Evolutionary conservation across 1,284 basidiomycete species (phyloP).

Genomic region (Coniferiporia weirii): DNA sequence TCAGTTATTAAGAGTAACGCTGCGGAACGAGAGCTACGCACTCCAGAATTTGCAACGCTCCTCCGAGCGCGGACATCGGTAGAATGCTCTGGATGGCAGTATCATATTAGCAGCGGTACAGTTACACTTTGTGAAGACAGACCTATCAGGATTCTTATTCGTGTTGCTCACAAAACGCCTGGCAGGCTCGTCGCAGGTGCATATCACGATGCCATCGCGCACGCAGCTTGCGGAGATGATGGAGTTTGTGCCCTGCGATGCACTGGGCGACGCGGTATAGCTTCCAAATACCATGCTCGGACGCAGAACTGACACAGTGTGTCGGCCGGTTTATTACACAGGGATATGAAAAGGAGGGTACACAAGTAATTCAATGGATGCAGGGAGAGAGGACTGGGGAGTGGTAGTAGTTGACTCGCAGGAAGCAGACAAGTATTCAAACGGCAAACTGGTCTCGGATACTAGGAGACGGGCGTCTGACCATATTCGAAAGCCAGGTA

Average conservation of each 20-base stretch:
- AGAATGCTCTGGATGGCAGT: constrained; percentile 7
- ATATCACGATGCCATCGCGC: background rate
- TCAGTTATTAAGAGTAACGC: background rate
- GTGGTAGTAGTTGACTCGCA: too few species aligned
- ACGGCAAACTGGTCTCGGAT: too few species aligned
- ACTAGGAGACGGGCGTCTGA: too few species aligned
- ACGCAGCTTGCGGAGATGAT: background rate
- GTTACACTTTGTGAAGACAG: background rate
- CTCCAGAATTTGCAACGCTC: constrained; percentile 9
- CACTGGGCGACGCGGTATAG: background rate
- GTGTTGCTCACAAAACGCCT: background rate
- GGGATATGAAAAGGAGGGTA: too few species aligned
- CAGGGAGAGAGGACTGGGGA: too few species aligned
- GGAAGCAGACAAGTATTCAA: too few species aligned
- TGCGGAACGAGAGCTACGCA: constrained; percentile 1
- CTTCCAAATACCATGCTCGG: background rate
- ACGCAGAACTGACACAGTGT: too few species aligned
- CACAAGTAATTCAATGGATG: too few species aligned
- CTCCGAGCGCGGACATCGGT: background rate
- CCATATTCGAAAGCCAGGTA: too few species aligned
- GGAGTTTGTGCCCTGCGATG: background rate
- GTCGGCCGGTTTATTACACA: too few species aligned
- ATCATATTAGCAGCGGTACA: too few species aligned
- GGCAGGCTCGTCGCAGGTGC: background rate
- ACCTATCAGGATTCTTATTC: constrained; percentile 2